Evolutionary conservation across 768 basidiomycete genomes (phyloP), one percentile per base, ranked within the genome.

Genomic region (Tulasnella sp.): DNA sequence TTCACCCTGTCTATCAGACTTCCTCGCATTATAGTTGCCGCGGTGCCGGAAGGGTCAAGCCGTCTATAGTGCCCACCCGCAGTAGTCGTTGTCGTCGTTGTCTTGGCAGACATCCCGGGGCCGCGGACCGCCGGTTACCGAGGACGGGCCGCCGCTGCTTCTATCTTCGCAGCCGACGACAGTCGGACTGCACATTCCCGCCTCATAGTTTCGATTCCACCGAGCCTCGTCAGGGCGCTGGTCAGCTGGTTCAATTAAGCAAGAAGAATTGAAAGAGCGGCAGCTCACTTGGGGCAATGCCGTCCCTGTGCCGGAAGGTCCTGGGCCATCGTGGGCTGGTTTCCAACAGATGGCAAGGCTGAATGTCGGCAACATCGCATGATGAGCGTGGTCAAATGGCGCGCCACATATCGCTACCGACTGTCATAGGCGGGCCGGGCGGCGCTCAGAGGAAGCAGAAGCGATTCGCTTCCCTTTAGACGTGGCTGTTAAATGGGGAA

Each of bases 151-250:
- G 71, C 61, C 61, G 61, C 32, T 67, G 61, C 61, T 67, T 67
- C 61, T 67, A 5, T 15, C 20, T 67, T 67, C 61, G 61, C 61
- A 72, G n/a, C 71, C 1, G 20, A 72, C 35, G 44, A 40, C 71
- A n/a, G n/a, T n/a, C n/a, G n/a, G n/a, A n/a, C n/a, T 72, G 32
- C 37, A 72, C 2, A 26, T n/a, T 16, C 37, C 39, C 39, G 35
- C n/a, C 71, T 40, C 39, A 72, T 18, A 23, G n/a, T 91, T 80
- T 78, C 90, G 5, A 91, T 91, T 82, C 72, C 87, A 81, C 85
- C 88, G 74, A 88, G 89, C 46, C 70, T 70, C 70, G 23, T 70
- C 18, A 70, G 40, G 70, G n/a, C n/a, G 71, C 40, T 32, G 26
- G 71, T 40, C 46, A 73, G 11, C 40, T 73, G 71, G n/a, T 29